Evolutionary conservation across 306 rosid species (phyloP).

Genomic region (Medicago arabica): DNA sequence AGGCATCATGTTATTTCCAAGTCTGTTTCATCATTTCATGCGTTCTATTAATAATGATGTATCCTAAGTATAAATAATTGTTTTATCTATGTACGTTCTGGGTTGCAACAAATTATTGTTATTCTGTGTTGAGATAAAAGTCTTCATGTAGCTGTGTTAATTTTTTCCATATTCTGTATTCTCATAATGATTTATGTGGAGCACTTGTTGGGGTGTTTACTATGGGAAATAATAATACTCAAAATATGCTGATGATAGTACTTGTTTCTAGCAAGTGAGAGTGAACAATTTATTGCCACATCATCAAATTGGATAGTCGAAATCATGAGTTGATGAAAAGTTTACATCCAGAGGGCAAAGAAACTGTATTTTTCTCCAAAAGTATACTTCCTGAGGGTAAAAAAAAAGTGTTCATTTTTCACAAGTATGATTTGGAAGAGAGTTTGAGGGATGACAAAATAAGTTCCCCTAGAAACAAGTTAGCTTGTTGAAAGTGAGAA

Average conservation of each 20-base stretch:
- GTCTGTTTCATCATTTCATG: neutral
- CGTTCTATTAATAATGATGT: neutral
- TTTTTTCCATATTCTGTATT: neutral
- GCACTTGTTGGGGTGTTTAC: neutral
- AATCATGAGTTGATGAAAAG: too few species aligned
- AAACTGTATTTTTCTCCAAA: neutral
- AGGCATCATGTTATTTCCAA: slow-evolving; percentile 2
- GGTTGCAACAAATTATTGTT: neutral
- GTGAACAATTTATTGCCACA: too few species aligned
- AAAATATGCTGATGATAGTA: too few species aligned
- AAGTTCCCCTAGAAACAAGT: neutral
- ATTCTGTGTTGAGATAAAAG: neutral
- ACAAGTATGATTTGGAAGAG: too few species aligned
- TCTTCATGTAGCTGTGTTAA: neutral
- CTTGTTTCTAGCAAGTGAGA: too few species aligned
- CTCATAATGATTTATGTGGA: neutral
- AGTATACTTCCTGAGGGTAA: neutral
- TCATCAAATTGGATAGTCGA: too few species aligned
- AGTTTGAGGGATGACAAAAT: neutral
- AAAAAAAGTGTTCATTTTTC: neutral
- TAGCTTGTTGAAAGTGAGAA: neutral
- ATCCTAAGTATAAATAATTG: neutral
- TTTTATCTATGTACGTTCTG: neutral
- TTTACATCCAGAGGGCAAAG: neutral
- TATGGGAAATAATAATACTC: neutral